Conservation (phyloP, 2,329 filamentous ascomycete species). For the Atkinsonella texensis region DNA sequence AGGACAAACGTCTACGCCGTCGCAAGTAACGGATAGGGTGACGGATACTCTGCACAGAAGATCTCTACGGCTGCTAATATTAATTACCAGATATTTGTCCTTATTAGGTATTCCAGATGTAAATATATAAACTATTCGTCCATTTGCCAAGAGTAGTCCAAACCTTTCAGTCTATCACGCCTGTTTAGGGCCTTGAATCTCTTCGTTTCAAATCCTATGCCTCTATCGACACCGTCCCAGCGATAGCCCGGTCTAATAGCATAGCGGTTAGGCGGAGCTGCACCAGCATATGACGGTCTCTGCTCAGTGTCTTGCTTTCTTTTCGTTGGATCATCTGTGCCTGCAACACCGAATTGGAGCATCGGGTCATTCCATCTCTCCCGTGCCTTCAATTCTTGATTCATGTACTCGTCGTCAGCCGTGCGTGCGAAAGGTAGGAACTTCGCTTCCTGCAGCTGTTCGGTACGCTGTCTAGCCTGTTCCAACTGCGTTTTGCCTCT, state of each 20-base stretch:
- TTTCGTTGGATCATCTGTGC: slow-evolving; percentile 23
- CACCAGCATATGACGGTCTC: slow-evolving; percentile 60
- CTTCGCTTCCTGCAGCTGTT: slow-evolving; percentile 67
- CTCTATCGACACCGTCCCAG: slow-evolving; percentile 93
- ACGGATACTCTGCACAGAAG: not conserved
- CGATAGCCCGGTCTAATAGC: slow-evolving; percentile 83
- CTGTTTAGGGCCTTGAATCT: slow-evolving; percentile 82
- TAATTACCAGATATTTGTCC: not conserved
- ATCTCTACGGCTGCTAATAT: not conserved
- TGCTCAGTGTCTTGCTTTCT: slow-evolving; percentile 28
- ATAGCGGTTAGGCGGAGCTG: slow-evolving; percentile 82
- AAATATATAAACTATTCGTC: slow-evolving; percentile 50
- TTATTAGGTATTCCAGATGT: not conserved
- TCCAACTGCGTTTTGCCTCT: slow-evolving; percentile 77
- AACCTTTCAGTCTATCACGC: slow-evolving; percentile 59
- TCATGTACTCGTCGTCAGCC: slow-evolving; percentile 79
- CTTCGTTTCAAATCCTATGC: slow-evolving; percentile 87
- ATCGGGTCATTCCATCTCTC: slow-evolving; percentile 93
- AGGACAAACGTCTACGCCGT: slow-evolving; percentile 40
- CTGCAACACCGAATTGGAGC: slow-evolving; percentile 57
- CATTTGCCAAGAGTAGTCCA: slow-evolving; percentile 95
- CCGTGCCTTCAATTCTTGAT: slow-evolving; percentile 64
- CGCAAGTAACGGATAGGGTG: slow-evolving; percentile 18
- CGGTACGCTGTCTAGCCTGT: slow-evolving; percentile 50
- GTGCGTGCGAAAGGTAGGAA: slow-evolving; percentile 68